These are phyloP conservation scores for Ajuga reptans DNA, from an alignment of 305 asterid genomes.

Conservation along the genomic window DNA sequence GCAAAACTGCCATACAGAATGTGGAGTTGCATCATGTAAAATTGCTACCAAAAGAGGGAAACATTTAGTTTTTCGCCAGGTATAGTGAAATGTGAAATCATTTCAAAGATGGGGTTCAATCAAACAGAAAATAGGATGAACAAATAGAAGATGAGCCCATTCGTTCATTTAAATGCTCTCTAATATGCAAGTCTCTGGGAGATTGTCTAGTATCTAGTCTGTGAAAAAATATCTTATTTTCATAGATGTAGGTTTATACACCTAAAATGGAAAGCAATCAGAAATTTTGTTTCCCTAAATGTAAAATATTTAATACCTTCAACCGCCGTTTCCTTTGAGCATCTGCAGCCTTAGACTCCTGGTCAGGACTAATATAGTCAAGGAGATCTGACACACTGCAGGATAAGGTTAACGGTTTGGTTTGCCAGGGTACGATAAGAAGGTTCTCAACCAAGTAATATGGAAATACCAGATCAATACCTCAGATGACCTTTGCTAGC, in stretches of 20 bases:
- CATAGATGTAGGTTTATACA: neutral
- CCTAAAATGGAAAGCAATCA: constrained; percentile 4
- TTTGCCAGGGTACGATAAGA: constrained; percentile 22
- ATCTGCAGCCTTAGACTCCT: constrained; percentile 62
- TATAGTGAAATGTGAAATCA: neutral
- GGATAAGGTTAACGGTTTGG: constrained; percentile 31
- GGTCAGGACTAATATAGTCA: constrained; percentile 86
- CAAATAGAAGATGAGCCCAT: neutral
- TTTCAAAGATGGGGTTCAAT: neutral
- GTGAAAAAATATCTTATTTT: neutral
- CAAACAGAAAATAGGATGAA: neutral
- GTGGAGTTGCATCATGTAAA: neutral
- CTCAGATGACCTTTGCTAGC: constrained; percentile 99
- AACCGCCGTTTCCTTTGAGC: constrained; percentile 78
- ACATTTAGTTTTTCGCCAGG: neutral
- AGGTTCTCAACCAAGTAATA: constrained; percentile 35
- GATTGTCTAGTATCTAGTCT: neutral
- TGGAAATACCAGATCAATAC: constrained; percentile 54
- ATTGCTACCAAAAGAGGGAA: neutral
- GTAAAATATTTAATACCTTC: constrained; percentile 50
- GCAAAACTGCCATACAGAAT: neutral
- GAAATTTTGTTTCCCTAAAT: neutral
- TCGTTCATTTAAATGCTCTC: neutral
- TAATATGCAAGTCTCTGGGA: neutral
- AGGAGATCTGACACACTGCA: constrained; percentile 99